Percentiles rank a stretch among this genome's conserved stretches.
Conservation (phyloP, 1,284 basidiomycete genomes). For the Retiboletus flavoniger region DNA sequence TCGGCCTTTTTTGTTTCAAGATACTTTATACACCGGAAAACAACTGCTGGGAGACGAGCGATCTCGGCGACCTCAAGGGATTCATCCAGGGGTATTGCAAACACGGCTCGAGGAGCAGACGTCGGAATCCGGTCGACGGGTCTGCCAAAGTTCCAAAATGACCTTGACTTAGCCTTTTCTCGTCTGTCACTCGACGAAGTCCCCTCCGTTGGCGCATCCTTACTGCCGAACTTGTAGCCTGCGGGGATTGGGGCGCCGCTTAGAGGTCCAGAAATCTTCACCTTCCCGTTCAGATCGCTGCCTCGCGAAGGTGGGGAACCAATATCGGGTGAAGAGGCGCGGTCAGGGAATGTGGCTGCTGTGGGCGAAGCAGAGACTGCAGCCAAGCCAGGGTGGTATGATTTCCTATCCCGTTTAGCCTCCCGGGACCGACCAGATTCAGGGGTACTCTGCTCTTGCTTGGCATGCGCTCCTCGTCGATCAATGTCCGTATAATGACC, state of each 20-base stretch:
- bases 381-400: constrained; percentile 54
- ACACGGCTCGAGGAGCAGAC: constrained; percentile 72
- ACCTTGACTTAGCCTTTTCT: constrained; percentile 85
- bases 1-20: constrained; percentile 89
- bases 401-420: constrained; percentile 49
- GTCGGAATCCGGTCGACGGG: constrained; percentile 45
- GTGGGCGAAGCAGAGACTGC: constrained; percentile 48
- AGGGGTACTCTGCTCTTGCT: constrained; percentile 44
- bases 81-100: constrained; percentile 86
- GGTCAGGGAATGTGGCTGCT: constrained; percentile 44
- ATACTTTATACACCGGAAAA: constrained; percentile 92
- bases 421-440: constrained; percentile 55
- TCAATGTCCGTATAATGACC: constrained; percentile 72
- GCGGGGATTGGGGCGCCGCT: constrained; percentile 83
- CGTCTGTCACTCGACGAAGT: constrained; percentile 60
- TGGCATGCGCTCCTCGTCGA: constrained; percentile 33
- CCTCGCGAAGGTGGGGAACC: constrained; percentile 32
- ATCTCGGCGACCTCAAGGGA: constrained; percentile 87
- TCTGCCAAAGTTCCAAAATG: constrained; percentile 84
- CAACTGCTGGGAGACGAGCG: constrained; percentile 88
- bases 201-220: constrained; percentile 54
- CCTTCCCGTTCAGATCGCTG: constrained; percentile 50
- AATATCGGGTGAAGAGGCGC: constrained; percentile 61
- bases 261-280: constrained; percentile 88
- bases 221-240: constrained; percentile 84